These are phyloP conservation scores for Metschnikowia sp. DNA, from an alignment of 805 yeast genomes.

Conservation along the genomic window DNA sequence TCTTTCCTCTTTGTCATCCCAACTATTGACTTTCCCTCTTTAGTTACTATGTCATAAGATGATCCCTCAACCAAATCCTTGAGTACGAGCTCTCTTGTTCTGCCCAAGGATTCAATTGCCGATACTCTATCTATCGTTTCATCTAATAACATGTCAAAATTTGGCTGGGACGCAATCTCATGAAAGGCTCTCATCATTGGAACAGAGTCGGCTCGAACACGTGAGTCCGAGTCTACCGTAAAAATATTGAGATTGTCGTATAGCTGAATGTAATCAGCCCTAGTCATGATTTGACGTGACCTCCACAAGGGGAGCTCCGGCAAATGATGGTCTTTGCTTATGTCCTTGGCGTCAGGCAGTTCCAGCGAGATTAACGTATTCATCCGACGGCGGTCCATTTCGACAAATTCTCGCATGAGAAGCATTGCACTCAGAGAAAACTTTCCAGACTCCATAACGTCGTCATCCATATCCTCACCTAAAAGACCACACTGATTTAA, in stretches of 20 bases:
- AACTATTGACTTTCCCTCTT: conserved; percentile 11
- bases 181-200: conserved; percentile 90
- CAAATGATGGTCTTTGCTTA: conserved; percentile 44
- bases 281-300: conserved; percentile 80
- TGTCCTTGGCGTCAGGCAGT: conserved; percentile 13
- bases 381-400: conserved; percentile 50
- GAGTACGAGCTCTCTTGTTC: conserved; percentile 72
- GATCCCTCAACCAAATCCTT: conserved; percentile 64
- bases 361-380: conserved; percentile 20
- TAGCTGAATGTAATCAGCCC: conserved; percentile 73
- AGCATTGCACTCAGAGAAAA: conserved; percentile 73
- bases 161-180: conserved; percentile 69
- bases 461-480: conserved; percentile 82
- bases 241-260: conserved; percentile 77
- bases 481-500: conserved; percentile 76
- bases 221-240: conserved; percentile 69
- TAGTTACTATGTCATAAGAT: conserved; percentile 30
- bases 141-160: conserved; percentile 61
- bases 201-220: conserved; percentile 76
- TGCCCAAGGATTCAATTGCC: conserved; percentile 71
- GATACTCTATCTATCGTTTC: conserved; percentile 66
- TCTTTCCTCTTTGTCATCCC: conserved; percentile 16
- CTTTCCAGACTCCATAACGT: conserved; percentile 81
- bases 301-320: conserved; percentile 82
- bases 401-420: conserved; percentile 64